Base-by-base conservation (phyloP, 2,329 filamentous ascomycete species). In the Oidium heveae region DNA sequence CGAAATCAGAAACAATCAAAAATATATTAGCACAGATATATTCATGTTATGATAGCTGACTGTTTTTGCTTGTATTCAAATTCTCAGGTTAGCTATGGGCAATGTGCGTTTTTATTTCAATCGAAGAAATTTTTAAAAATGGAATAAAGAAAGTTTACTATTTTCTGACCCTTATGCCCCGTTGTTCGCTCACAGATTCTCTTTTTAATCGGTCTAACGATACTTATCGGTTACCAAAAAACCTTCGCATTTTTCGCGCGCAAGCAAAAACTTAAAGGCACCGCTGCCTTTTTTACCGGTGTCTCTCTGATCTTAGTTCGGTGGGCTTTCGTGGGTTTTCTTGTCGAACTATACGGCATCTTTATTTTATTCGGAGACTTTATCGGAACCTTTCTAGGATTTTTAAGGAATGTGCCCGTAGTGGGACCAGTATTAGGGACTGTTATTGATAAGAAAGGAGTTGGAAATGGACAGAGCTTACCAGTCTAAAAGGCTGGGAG, bases 341-440 rank as follows among this genome's bases (percentile, higher is more conserved):
- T 83, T 56, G 76, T 96, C 61, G 91, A 98, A 69, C 69, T 89
- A 3, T 96, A 96, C 69, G 91, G 91, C 33, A 89, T 98, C 60
- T 76, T 93, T 61, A 77, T 95, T 53, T 71, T 98, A 37, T 98
- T 98, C 69, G 91, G 91, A 37, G 91, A 98, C 68, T 96, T 96
- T 70, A 75, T 96, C 56, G 85, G 87, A 52, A 96, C 89, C 20
- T 88, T 96, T 59, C 84, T 84, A 0, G 79, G 84, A 16, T 94
- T 96, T 64, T 85, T 86, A 41, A 80, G 85, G 55, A 86, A 84
- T 57, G 69, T 94, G 12, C 89, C 91, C 0, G 74, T 95, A 8
- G 72, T 96, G 6, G 89, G 89, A 3, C 86, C 88, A 4, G 93
- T 88, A 63, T 82, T 95, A 64, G 84, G 85, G 56, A 70, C 76